Percentiles rank a stretch among this genome's conserved stretches.
These are phyloP conservation scores for Leptosphaerulina australis DNA, from an alignment of 2,329 filamentous ascomycete genomes.

Conservation along the genomic window DNA sequence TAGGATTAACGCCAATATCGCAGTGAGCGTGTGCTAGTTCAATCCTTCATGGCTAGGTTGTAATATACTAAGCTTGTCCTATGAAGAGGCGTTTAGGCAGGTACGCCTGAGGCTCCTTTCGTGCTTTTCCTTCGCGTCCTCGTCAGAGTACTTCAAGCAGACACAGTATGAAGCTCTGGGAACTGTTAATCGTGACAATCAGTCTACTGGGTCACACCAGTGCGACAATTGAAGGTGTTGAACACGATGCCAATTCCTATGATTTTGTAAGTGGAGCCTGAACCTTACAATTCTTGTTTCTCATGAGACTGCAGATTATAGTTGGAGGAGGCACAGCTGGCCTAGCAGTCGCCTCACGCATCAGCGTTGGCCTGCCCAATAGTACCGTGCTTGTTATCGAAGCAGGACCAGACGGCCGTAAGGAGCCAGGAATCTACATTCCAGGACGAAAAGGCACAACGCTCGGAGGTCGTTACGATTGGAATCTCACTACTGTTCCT, in stretches of 20 bases:
- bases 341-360: slow-evolving; percentile 38
- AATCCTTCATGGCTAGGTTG: too few species aligned
- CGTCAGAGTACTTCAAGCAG: not conserved
- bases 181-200: not conserved
- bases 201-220: not conserved
- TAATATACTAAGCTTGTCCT: too few species aligned
- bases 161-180: slow-evolving; percentile 8
- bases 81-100: not conserved
- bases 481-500: slow-evolving; percentile 54
- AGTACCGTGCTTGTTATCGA: slow-evolving; percentile 34
- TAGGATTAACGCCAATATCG: too few species aligned
- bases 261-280: slow-evolving; percentile 5
- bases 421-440: slow-evolving; percentile 35
- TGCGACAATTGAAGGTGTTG: not conserved
- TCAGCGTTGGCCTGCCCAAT: slow-evolving; percentile 41
- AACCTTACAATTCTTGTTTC: not conserved
- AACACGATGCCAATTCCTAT: not conserved
- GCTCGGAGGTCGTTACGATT: slow-evolving; percentile 36
- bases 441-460: slow-evolving; percentile 39
- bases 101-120: not conserved
- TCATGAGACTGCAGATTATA: slow-evolving; percentile 19
- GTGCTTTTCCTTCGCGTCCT: not conserved
- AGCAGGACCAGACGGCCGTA: slow-evolving; percentile 37
- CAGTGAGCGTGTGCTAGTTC: too few species aligned
- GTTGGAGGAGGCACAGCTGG: slow-evolving; percentile 39